phyloP scores from a whole-genome alignment of 2,329 filamentous ascomycete species.

The Chaetothyriales sp. region DNA sequence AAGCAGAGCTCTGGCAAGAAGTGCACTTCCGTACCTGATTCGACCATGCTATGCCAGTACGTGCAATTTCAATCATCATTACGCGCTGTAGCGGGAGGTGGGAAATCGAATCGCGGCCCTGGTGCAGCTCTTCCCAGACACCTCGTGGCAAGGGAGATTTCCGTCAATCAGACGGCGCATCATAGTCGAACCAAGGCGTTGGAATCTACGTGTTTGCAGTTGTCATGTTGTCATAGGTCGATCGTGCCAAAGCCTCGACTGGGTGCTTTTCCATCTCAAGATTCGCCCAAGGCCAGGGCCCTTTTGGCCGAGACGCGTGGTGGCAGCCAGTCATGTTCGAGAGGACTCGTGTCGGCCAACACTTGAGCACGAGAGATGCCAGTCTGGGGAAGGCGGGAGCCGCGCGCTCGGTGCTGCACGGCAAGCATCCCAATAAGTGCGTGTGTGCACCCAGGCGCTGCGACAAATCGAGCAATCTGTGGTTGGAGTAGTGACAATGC shows the following conservation, averaged over 20 bases:
- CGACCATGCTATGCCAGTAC: neutral
- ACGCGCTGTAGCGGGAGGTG: neutral
- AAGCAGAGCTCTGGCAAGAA: neutral
- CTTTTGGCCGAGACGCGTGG: neutral
- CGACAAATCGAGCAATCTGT: conserved; percentile 8
- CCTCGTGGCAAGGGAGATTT: neutral
- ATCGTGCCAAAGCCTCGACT: neutral
- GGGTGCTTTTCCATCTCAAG: neutral
- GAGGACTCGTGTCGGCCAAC: neutral
- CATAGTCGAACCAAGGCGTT: neutral
- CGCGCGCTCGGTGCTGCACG: conserved; percentile 10
- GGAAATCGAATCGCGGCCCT: neutral
- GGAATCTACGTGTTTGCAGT: neutral
- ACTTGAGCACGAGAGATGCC: neutral
- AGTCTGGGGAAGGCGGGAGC: conserved; percentile 3
- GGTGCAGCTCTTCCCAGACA: neutral
- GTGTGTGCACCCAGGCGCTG: conserved; percentile 2
- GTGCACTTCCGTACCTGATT: neutral
- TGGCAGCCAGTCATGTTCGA: neutral
- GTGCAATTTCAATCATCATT: neutral
- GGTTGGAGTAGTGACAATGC: conserved; percentile 2
- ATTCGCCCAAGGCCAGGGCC: too few species aligned
- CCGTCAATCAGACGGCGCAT: neutral
- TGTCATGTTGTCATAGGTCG: neutral
- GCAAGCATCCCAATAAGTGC: conserved; percentile 6